phyloP scores from a whole-genome alignment of 1,139 yeast species.

The Geotrichum fermentans region DNA sequence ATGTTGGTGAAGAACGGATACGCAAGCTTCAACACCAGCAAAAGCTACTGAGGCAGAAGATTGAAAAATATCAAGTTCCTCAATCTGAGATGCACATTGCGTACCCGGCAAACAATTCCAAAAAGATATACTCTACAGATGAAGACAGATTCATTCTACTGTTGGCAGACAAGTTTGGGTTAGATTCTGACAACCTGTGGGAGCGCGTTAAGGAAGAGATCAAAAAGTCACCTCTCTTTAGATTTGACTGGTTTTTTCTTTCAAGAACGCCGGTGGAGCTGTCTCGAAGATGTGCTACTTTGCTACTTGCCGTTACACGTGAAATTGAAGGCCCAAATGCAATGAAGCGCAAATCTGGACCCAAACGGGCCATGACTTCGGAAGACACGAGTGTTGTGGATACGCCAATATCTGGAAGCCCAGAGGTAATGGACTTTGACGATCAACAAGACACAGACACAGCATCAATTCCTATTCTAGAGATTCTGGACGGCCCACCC shows the following conservation, averaged over 20 bases:
- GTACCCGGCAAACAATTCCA: slow-evolving; percentile 80
- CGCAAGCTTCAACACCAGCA: slow-evolving; percentile 64
- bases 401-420: slow-evolving; percentile 23
- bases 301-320: slow-evolving; percentile 43
- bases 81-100: slow-evolving; percentile 73
- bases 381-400: slow-evolving; percentile 20
- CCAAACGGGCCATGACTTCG: slow-evolving; percentile 9
- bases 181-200: slow-evolving; percentile 67
- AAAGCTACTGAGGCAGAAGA: slow-evolving; percentile 57
- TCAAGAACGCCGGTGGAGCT: slow-evolving; percentile 86
- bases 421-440: slow-evolving; percentile 22
- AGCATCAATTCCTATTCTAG: not conserved
- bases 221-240: slow-evolving; percentile 63
- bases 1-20: slow-evolving; percentile 77
- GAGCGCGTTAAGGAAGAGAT: slow-evolving; percentile 80
- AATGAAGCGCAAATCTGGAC: slow-evolving; percentile 22
- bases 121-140: slow-evolving; percentile 72
- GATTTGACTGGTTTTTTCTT: slow-evolving; percentile 84
- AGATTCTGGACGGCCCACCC: slow-evolving; percentile 19
- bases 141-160: slow-evolving; percentile 81
- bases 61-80: slow-evolving; percentile 63
- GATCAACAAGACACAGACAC: slow-evolving; percentile 24
- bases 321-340: slow-evolving; percentile 33
- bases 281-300: slow-evolving; percentile 76
- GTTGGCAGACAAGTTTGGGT: slow-evolving; percentile 72